Conservation (phyloP, 257 asterid genomes). For the Nicotiana tabacum region DNA sequence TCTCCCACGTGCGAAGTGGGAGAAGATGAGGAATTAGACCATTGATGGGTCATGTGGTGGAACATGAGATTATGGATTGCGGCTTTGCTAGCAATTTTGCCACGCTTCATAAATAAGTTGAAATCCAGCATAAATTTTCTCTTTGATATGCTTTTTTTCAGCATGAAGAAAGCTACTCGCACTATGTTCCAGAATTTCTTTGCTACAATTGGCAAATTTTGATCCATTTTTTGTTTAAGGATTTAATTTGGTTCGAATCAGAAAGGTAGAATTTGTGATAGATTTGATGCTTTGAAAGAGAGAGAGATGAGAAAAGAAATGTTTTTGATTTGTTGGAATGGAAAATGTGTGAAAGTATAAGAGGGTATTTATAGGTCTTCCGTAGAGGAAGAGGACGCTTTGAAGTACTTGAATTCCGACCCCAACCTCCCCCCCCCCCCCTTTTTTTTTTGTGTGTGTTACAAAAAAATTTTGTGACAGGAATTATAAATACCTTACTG, state of each 20-base stretch:
- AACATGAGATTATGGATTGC: conserved; percentile 62
- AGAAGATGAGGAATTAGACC: conserved; percentile 18
- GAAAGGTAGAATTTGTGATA: conserved; percentile 3
- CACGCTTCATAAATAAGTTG: conserved; percentile 60
- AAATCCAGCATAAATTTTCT: conserved; percentile 55
- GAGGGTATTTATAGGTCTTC: conserved; percentile 1
- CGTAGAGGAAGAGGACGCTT: conserved; percentile 3
- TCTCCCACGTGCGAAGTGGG: too few species aligned
- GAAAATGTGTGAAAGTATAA: background rate
- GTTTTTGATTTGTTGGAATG: conserved; percentile 12
- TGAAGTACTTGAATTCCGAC: conserved; percentile 7
- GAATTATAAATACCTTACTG: conserved; percentile 24
- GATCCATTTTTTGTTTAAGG: conserved; percentile 47
- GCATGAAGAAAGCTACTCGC: conserved; percentile 54
- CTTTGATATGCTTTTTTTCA: conserved; percentile 65
- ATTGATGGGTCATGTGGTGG: conserved; percentile 45
- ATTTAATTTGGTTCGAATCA: background rate
- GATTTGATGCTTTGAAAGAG: background rate
- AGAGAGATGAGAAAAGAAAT: conserved; percentile 9
- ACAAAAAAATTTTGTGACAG: background rate
- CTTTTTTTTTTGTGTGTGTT: too few species aligned
- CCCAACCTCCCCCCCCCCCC: too few species aligned
- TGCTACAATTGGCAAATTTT: conserved; percentile 53
- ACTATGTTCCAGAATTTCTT: conserved; percentile 68
- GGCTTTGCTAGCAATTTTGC: conserved; percentile 74